These are phyloP conservation scores for Curvularia sp. DNA, from an alignment of 2,329 filamentous ascomycete genomes.

Conservation along the genomic window DNA sequence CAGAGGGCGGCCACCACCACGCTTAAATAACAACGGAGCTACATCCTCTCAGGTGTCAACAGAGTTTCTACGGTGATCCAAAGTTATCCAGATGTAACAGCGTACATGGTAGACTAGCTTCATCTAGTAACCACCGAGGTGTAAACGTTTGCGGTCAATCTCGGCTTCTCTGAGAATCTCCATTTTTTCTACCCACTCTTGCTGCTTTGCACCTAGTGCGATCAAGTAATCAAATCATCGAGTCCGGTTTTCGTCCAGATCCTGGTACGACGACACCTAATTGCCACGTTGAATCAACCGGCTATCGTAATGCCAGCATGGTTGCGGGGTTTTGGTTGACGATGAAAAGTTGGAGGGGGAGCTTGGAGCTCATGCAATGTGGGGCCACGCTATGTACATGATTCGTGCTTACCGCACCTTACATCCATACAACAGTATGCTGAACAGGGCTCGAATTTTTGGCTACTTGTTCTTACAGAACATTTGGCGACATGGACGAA, in stretches of 20 bases:
- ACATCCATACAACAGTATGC: conserved; percentile 1
- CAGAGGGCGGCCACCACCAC: not conserved
- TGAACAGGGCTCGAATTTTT: not conserved
- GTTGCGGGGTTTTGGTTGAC: not conserved
- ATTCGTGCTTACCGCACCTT: conserved; percentile 6
- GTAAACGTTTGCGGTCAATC: conserved; percentile 17
- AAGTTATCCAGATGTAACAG: conserved; percentile 2
- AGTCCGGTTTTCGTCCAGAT: conserved; percentile 5
- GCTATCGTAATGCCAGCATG: not conserved
- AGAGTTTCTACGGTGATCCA: conserved; percentile 11
- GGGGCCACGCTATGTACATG: conserved; percentile 12
- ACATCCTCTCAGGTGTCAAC: conserved; percentile 11
- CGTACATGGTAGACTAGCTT: conserved; percentile 2
- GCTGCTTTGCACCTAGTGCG: conserved; percentile 1
- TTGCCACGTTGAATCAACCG: not conserved
- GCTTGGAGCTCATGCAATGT: conserved; percentile 10
- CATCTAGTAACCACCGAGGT: conserved; percentile 7
- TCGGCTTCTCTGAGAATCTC: conserved; percentile 17
- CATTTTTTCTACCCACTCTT: conserved; percentile 12
- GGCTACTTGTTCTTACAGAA: not conserved
- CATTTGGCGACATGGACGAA: not conserved
- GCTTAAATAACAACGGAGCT: conserved; percentile 8
- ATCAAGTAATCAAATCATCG: not conserved
- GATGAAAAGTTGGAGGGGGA: conserved; percentile 8
- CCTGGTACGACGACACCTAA: not conserved